These are phyloP conservation scores for Gentiana straminea DNA, from an alignment of 257 asterid species.

Conservation along the genomic window DNA sequence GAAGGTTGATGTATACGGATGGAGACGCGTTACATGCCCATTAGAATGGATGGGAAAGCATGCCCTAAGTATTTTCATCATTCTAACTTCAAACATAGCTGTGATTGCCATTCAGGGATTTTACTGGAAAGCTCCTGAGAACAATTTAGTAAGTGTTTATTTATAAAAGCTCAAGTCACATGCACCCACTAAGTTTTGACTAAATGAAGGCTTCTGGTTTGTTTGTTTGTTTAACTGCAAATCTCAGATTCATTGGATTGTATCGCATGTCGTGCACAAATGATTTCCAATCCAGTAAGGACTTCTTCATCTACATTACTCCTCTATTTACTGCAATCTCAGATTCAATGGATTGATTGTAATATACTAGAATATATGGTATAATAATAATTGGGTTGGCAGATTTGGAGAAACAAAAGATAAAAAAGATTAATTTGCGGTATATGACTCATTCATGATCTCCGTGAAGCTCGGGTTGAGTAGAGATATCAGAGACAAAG, in stretches of 20 bases:
- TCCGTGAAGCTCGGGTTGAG: too few relatives aligned
- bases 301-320: not conserved
- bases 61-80: slow-evolving; percentile 52
- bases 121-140: slow-evolving; percentile 48
- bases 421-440: too few relatives aligned
- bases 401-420: too few relatives aligned
- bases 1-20: slow-evolving; percentile 69
- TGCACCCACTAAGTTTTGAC: not conserved
- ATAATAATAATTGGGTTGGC: too few relatives aligned
- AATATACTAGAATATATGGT: too few relatives aligned
- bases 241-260: slow-evolving; percentile 51
- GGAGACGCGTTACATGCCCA: slow-evolving; percentile 41
- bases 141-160: slow-evolving; percentile 51
- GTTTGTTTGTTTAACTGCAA: not conserved
- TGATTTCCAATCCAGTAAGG: slow-evolving; percentile 8
- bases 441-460: too few relatives aligned
- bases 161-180: not conserved
- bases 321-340: not conserved
- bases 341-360: too few relatives aligned
- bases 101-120: slow-evolving; percentile 65
- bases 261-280: slow-evolving; percentile 32
- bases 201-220: not conserved
- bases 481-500: too few relatives aligned
- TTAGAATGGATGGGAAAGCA: slow-evolving; percentile 81
- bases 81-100: slow-evolving; percentile 56